Base-by-base conservation (phyloP, 2,329 filamentous ascomycete genomes). In the Tolypocladium tundrense region DNA sequence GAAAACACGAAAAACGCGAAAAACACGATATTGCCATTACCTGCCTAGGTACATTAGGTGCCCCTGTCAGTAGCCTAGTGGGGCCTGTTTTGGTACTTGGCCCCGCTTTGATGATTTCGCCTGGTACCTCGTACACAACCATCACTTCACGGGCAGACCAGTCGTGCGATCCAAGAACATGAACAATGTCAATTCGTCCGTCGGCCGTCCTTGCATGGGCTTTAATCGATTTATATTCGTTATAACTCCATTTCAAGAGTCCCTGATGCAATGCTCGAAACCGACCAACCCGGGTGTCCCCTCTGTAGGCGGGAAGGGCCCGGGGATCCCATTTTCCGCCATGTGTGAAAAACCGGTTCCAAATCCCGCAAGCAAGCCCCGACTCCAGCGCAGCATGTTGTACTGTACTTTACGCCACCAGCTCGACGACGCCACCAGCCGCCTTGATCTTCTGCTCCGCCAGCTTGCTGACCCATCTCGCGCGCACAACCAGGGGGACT, bases 371-470 rank as follows among this genome's bases (percentile, higher is more conserved):
- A 54, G 39, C 31, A 56, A 55, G 51, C 53, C 50, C 50, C 53
- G 52, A 53, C 40, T 40, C 33, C 51, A 53, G 35, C 41, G 53
- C 53, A 54, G 53, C 37, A 40, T 54, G 16, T 40, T 31, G 39
- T 33, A 53, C 67, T 70, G 39, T 33, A 53, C 67, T 70, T 74
- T 77, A 97, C 80, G 91, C 92, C 73, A 97, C 90, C 76, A 97
- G 85, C 85, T 97, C 91, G 72, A 96, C 83, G 73, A 96, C 90
- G 79, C 93, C 93, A 78, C 94, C 94, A 72, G 92, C 93, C 79
- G 94, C 91, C 77, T 90, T 96, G 80, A 99, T 97, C 89, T 99
- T 99, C 82, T 90, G 84, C 88, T 99, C 94, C 68, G 94, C 94
- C 77, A 96, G 87, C 76, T 89, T 88, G 84, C 87, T 91, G 79